Evolutionary conservation across 2,329 filamentous ascomycete genomes (phyloP).

Genomic region (Venturia aucupariae): DNA sequence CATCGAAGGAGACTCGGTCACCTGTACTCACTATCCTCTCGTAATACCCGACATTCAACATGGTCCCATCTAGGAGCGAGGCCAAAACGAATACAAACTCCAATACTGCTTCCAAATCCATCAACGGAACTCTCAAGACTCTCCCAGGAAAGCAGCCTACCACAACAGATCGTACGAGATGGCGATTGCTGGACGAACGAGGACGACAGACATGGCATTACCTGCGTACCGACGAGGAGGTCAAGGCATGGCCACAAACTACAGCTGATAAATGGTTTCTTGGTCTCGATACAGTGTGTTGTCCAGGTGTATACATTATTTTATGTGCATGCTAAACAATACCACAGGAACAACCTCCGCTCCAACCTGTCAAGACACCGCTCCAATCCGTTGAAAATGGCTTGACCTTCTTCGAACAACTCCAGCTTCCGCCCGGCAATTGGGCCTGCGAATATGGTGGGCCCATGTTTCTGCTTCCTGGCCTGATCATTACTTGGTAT

Average conservation of each 20-base stretch:
- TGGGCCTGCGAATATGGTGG: constrained; percentile 98
- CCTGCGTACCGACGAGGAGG: constrained; percentile 60
- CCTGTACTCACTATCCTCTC: neutral
- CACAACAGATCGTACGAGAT: constrained; percentile 66
- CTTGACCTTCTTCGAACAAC: constrained; percentile 76
- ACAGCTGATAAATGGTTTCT: constrained; percentile 84
- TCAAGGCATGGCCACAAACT: constrained; percentile 73
- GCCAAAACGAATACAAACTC: neutral
- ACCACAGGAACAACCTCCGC: constrained; percentile 59
- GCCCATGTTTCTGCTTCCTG: constrained; percentile 88
- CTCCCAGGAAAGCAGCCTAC: constrained; percentile 25
- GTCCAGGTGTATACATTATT: neutral
- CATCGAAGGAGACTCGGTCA: neutral
- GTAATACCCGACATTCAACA: neutral
- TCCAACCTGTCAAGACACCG: constrained; percentile 62
- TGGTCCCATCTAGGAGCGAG: neutral
- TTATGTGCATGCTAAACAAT: constrained; percentile 7
- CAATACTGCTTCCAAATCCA: neutral
- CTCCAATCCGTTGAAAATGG: constrained; percentile 74
- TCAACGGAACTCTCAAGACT: neutral
- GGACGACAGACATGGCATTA: constrained; percentile 95
- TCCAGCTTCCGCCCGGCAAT: constrained; percentile 81
- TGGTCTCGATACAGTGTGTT: constrained; percentile 62
- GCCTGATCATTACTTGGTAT: constrained; percentile 78
- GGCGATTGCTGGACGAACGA: constrained; percentile 74